These are phyloP conservation scores for Arabidopsis lyrata DNA, from an alignment of 441 rosid genomes.

Conservation along the genomic window DNA sequence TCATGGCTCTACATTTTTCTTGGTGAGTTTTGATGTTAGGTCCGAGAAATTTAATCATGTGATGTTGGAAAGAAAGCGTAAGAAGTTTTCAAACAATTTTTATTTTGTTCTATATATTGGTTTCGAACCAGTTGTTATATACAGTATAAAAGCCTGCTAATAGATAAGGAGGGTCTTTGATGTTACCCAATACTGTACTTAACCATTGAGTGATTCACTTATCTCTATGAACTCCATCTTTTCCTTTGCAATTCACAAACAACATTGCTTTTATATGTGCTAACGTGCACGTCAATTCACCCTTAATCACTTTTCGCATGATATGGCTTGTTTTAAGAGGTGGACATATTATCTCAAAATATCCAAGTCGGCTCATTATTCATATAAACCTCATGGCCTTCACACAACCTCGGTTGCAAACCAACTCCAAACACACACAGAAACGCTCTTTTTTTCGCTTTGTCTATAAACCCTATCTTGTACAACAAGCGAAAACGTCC, in stretches of 20 bases:
- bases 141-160: too few relatives aligned
- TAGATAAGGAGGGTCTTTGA: too few relatives aligned
- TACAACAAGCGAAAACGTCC: not conserved
- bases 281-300: not conserved
- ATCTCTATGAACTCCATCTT: not conserved
- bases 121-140: too few relatives aligned
- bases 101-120: too few relatives aligned
- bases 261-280: not conserved
- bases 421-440: conserved; percentile 42
- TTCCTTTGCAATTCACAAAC: too few relatives aligned
- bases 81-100: too few relatives aligned
- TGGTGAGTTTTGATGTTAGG: not conserved
- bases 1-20: not conserved
- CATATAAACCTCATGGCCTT: conserved; percentile 30
- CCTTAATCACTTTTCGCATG: not conserved
- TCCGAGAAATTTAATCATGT: not conserved
- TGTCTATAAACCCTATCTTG: conserved; percentile 28
- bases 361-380: not conserved
- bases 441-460: not conserved
- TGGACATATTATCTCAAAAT: not conserved
- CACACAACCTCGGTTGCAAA: conserved; percentile 43
- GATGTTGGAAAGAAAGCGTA: too few relatives aligned
- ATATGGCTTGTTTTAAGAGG: not conserved
- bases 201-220: not conserved
- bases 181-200: not conserved